Percentiles rank a stretch among this genome's conserved stretches.
phyloP scores from a whole-genome alignment of 1,284 basidiomycete species.

The Pyrrhoderma noxium region DNA sequence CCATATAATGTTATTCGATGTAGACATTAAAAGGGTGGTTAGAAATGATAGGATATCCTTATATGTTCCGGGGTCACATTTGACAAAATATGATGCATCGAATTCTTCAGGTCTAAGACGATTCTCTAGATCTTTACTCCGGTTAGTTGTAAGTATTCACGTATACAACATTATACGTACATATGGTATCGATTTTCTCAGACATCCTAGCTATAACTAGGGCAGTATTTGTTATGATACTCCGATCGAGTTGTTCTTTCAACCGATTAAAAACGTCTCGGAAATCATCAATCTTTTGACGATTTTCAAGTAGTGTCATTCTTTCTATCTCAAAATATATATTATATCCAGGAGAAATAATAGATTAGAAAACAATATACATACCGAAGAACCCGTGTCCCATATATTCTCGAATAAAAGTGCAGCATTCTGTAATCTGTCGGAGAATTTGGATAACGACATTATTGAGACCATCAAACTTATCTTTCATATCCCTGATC shows the following conservation, averaged over 20 bases:
- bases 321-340: no score
- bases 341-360: no score
- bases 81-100: neutral
- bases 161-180: neutral
- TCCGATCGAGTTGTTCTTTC: neutral
- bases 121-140: neutral
- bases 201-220: neutral
- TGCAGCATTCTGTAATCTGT: no score
- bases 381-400: no score
- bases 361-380: no score
- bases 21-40: neutral
- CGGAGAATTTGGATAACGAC: no score
- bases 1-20: neutral
- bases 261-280: no score
- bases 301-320: no score
- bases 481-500: no score
- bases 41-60: neutral
- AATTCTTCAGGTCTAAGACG: neutral
- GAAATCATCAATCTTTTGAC: no score
- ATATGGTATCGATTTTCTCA: neutral
- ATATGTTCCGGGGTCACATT: neutral
- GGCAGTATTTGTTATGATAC: neutral
- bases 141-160: neutral
- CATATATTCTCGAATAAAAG: no score
- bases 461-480: no score